Evolutionary conservation across 2,329 filamentous ascomycete species (phyloP), one percentile per base, ranked within the genome.

Genomic region (Pseudogymnoascus sp.): DNA sequence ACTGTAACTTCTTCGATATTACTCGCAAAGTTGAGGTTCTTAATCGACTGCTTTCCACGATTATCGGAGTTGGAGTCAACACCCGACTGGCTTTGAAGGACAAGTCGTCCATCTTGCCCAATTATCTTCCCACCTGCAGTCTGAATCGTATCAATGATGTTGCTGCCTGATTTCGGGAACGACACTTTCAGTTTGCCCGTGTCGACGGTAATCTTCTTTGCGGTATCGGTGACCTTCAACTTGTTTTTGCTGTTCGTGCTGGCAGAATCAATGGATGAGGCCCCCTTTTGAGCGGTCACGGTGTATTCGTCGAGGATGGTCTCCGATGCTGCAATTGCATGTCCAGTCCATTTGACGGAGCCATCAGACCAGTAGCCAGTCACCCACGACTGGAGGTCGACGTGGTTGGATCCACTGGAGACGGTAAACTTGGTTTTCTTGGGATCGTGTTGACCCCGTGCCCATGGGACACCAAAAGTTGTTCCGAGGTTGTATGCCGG

Each of bases 291-390:
- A 18, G 44, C 59, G 4, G 69, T 74, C 42, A 82, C 71, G 0
- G 73, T 78, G 67, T 83, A 83, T 16, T 75, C 74, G 2, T 77
- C 75, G 3, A 74, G 69, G 1, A 77, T 69, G 0, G 66, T 68
- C 1, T 78, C 76, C 0, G 76, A 77, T 33, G 50, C 50, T 18
- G 50, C 50, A 47, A 86, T 73, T 0, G 83, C 82, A 67, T 86
- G 84, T 0, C 77, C 83, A 2, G 80, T 84, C 84, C 84, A 86
- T 68, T 85, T 86, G 62, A 85, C 75, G 0, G 83, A 84, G 25
- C 80, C 81, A 71, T 86, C 84, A 1, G 79, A 77, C 84, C 83
- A 86, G 69, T 82, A 83, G 0, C 79, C 82, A 0, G 80, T 85
- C 2, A 78, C 74, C 83, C 83, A 85, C 0, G 82, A 82, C 65